Conservation (phyloP, 164 flowering plant species). For the Houttuynia cordata region DNA sequence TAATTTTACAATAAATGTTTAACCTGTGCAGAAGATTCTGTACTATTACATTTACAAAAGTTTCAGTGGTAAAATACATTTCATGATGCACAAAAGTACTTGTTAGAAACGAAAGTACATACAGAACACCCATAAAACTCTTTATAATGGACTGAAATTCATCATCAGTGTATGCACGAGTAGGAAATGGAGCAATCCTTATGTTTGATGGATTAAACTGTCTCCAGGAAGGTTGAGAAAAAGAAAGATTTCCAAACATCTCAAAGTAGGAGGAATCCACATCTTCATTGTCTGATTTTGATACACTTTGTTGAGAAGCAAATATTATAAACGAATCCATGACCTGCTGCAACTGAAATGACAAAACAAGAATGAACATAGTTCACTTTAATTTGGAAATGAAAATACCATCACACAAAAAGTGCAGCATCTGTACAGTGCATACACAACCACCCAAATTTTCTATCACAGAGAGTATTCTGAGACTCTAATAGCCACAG, state of each 20-base stretch:
- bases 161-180: constrained; percentile 91
- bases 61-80: no score
- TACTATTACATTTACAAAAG: no score
- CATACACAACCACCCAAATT: no score
- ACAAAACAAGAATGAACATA: not conserved
- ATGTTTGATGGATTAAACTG: constrained; percentile 60
- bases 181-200: constrained; percentile 92
- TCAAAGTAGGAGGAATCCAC: constrained; percentile 10
- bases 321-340: constrained; percentile 86
- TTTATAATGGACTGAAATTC: constrained; percentile 90
- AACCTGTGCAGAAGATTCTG: not conserved
- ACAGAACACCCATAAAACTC: constrained; percentile 92
- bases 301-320: constrained; percentile 48
- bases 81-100: not conserved
- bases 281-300: constrained; percentile 10
- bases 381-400: not conserved
- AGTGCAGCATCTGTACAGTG: no score
- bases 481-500: no score
- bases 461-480: no score
- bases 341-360: constrained; percentile 84
- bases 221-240: constrained; percentile 31
- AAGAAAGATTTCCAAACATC: constrained; percentile 12
- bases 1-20: not conserved
- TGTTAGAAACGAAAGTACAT: constrained; percentile 17
- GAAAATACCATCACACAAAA: no score